Evolutionary conservation across 495 filamentous ascomycete species (phyloP), one percentile per base, ranked within the genome.

Genomic region (Penicillium lividum): DNA sequence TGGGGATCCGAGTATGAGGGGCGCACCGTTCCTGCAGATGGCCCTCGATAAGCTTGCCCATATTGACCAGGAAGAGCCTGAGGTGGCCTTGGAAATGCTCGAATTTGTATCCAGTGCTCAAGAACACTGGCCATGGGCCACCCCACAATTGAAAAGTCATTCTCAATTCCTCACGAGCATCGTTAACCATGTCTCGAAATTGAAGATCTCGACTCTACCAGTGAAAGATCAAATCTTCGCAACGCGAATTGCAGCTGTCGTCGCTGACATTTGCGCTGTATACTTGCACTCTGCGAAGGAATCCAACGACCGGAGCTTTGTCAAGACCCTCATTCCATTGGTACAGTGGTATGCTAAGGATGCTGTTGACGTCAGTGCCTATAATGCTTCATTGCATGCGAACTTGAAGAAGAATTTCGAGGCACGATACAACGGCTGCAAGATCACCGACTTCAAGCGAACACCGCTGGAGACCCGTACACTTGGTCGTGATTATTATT

Each of bases 81-180:
- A 78, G 57, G 82, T 87, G 44, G 78, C 84, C 16, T 74, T 93
- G 33, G 83, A 87, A 0, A 84, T 97, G 68, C 80, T 98, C 13
- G 86, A 93, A 59, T 97, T 97, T 68, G 85, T 98, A 33, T 85
- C 87, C 8, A 81, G 86, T 4, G 89, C 92, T 10, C 91, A 93
- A 70, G 93, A 96, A 70, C 87, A 88, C 64, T 97, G 92, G 93
- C 89, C 91, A 9, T 93, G 94, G 88, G 89, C 90, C 7, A 91
- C 92, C 54, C 84, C 87, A 33, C 83, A 87, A 33, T 71, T 96
- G 18, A 85, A 86, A 50, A 86, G 86, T 54, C 90, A 97, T 67
- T 73, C 81, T 28, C 74, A 73, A 7, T 96, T 96, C 61, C 79
- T 97, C 48, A 73, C 75, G 13, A 77, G 82, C 54, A 80, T 97